A percentile compares a stretch with the other conserved stretches of the same genome.
Conservation (phyloP, 345 rosid species). For the Eucalyptus marginata region DNA sequence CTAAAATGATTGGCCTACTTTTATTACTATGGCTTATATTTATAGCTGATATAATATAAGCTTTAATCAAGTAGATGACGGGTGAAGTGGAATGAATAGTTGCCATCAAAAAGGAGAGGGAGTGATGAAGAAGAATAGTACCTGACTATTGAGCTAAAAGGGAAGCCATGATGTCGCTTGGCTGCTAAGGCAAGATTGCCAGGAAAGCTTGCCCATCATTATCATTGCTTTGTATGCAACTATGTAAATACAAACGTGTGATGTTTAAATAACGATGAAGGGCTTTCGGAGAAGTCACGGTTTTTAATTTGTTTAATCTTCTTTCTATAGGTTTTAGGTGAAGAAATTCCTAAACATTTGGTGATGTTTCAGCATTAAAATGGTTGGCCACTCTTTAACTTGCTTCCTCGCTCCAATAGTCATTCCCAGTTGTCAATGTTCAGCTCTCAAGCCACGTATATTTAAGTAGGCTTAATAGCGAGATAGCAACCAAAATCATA, state of each 20-base stretch:
- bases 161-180: constrained; percentile 29
- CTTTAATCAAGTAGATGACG: not conserved
- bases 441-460: not conserved
- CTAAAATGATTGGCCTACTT: not conserved
- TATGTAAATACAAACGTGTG: not conserved
- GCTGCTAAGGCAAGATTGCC: constrained; percentile 48
- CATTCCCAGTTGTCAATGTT: not conserved
- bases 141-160: not conserved
- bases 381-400: not conserved
- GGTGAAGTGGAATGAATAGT: not conserved
- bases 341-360: not conserved
- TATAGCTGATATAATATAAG: not conserved
- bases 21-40: not conserved
- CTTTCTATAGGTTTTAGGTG: not conserved
- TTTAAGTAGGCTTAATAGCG: not conserved
- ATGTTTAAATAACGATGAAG: not conserved
- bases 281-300: not conserved
- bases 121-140: not conserved
- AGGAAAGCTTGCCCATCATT: constrained; percentile 33
- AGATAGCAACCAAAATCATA: not conserved
- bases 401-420: not conserved
- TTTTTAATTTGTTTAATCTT: not conserved
- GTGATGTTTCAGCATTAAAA: constrained; percentile 5
- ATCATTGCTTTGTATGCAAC: constrained; percentile 5
- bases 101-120: not conserved